Base-by-base conservation (phyloP, 208 protist species). In the Herpetomonas muscarum region DNA sequence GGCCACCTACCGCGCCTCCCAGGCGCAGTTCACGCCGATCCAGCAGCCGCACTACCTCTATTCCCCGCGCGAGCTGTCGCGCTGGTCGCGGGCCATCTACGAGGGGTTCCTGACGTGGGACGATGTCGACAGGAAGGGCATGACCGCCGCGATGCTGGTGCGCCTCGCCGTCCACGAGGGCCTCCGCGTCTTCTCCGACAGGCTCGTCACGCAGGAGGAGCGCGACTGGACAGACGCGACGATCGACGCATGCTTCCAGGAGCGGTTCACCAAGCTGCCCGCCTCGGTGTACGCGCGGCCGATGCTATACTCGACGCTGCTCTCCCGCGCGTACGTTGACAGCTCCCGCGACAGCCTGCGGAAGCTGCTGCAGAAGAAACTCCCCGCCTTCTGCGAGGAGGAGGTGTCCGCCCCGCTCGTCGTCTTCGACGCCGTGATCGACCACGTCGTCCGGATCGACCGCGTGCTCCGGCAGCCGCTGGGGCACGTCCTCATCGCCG, bases 11-110 rank as follows among this genome's bases (percentile, higher is more conserved):
- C 67, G 64, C 4, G 57, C 53, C n/a, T 97, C 91, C 1, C 97
- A 99, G 77, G 57, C 82, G 36, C 84, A 70, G 25, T 98, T 98
- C 76, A 98, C 91, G 1, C 79, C 96, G 9, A 83, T 96, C 55
- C 86, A 96, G 60, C 94, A 99, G 64, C 90, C 92, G 31, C 98
- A 99, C 77, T 99, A 99, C 81, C 85, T 99, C 39, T 99, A 99
- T 89, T 98, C 89, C 19, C 98, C 98, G 1, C 88, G 98, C 64
- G 98, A 99, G 74, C 83, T 99, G 12, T 97, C 96, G 19, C 92
- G 98, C 26, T 99, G 98, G 98, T 79, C 91, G 22, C 89, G 98
- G n/a, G 97, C 98, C 19, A 65, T 99, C n/a, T 84, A 97, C 56
- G 93, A 98, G 66, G 97, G 82, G 28, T 57, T 99, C 30, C 67